Evolutionary conservation across 495 filamentous ascomycete species (phyloP), one percentile per base, ranked within the genome.

Genomic region (Penicillium crystallinum): DNA sequence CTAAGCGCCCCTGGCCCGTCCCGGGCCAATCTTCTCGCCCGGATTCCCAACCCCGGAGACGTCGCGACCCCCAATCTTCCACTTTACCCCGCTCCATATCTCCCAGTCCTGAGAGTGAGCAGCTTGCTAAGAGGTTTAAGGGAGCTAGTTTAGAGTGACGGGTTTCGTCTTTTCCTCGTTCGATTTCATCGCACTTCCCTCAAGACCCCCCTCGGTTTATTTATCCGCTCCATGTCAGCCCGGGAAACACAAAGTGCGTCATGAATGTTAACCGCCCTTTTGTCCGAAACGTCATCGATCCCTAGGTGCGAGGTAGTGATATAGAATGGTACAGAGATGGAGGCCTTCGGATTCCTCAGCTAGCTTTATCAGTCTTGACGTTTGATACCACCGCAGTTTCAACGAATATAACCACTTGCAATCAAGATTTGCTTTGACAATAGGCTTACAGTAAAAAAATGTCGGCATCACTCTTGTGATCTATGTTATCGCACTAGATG

Each of bases 71-170:
- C 51, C 49, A 49, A 62, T 48, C 54, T 54, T 64, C 59, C 62
- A 63, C 54, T 53, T 39, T 59, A 50, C 62, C 59, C 66, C 65
- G 65, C 60, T 59, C 67, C 57, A 59, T 61, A 52, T 75, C 74
- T 70, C 68, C 72, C 58, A 72, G 66, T 53, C 70, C 65, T 53
- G 76, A 74, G 66, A 71, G 74, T 72, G 88, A 88, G 80, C 85
- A 85, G 64, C 87, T 96, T 89, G 84, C 91, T 96, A 97, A 97
- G 85, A 86, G 89, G 80, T 87, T 97, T 79, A 91, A 91, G 86
- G 88, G 88, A 81, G 83, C 95, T 90, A 96, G 89, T 82, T 79
- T 97, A 82, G 91, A 77, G 64, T 83, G 72, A 74, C 59, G 55
- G 41, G 47, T 47, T 54, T 37, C 41, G 54, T 52, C 27, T 51